These are phyloP conservation scores for Penicillium italicum DNA, from an alignment of 2,329 filamentous ascomycete species.

Conservation along the genomic window DNA sequence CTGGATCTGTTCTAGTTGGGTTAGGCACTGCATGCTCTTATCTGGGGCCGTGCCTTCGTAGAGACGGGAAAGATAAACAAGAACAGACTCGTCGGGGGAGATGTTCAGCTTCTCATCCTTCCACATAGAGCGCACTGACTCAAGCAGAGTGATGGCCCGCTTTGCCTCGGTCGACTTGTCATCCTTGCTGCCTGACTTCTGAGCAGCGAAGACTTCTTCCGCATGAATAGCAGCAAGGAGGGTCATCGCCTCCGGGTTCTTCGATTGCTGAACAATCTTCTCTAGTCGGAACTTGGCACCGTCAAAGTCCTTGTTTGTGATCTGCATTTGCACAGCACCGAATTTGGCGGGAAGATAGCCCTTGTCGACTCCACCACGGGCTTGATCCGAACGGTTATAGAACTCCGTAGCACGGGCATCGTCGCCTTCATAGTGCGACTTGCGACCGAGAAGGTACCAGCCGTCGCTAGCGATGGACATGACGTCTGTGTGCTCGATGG, in stretches of 20 bases:
- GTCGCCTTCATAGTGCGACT: slow-evolving; percentile 81
- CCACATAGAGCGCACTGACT: slow-evolving; percentile 81
- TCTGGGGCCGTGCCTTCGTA: slow-evolving; percentile 85
- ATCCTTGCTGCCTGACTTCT: slow-evolving; percentile 75
- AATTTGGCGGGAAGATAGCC: slow-evolving; percentile 95
- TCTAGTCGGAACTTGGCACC: slow-evolving; percentile 91
- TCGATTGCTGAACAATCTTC: slow-evolving; percentile 85
- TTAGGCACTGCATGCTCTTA: slow-evolving; percentile 85
- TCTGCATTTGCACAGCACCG: slow-evolving; percentile 83
- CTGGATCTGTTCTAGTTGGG: slow-evolving; percentile 89
- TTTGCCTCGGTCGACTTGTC: slow-evolving; percentile 82
- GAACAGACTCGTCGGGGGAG: slow-evolving; percentile 75
- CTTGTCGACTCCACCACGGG: slow-evolving; percentile 82
- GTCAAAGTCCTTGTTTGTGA: slow-evolving; percentile 77
- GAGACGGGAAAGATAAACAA: slow-evolving; percentile 85
- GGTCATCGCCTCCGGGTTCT: slow-evolving; percentile 83
- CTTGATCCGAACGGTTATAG: slow-evolving; percentile 86
- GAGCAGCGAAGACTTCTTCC: slow-evolving; percentile 83
- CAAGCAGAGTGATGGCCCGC: slow-evolving; percentile 80
- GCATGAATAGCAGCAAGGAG: slow-evolving; percentile 88
- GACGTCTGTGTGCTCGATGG: slow-evolving; percentile 92
- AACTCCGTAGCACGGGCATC: slow-evolving; percentile 73
- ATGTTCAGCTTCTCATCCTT: slow-evolving; percentile 87
- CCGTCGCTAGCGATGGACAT: slow-evolving; percentile 96
- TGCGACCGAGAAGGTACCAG: slow-evolving; percentile 90